Conservation (phyloP, 441 rosid genomes). For the Populus tomentosa region DNA sequence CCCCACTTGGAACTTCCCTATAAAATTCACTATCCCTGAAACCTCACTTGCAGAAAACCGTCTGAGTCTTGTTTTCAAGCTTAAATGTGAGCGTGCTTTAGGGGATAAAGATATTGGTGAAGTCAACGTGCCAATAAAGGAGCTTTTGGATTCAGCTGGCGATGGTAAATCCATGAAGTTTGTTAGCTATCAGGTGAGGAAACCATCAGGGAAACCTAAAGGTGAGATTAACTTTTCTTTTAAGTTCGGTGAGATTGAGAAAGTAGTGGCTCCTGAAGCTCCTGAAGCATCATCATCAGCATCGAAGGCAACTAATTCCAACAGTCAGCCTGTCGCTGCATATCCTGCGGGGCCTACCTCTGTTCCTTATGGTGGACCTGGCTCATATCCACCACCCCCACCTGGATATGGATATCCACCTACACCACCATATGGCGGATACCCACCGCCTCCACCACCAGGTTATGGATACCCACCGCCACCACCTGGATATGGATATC, state of each 20-base stretch:
- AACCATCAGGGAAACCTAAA: conserved; percentile 47
- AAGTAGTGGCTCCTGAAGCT: conserved; percentile 5
- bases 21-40: conserved; percentile 49
- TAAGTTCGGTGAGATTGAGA: conserved; percentile 37
- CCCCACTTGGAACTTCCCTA: conserved; percentile 59
- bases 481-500: conserved; percentile 15
- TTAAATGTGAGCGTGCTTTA: conserved; percentile 55
- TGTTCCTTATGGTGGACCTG: conserved; percentile 18
- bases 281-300: neutral
- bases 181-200: conserved; percentile 52
- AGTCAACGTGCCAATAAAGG: conserved; percentile 55
- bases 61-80: conserved; percentile 40
- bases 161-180: conserved; percentile 24
- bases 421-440: conserved; percentile 14
- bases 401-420: conserved; percentile 27
- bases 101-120: conserved; percentile 65
- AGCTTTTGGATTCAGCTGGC: conserved; percentile 31
- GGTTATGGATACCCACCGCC: conserved; percentile 24
- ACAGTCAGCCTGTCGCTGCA: conserved; percentile 24
- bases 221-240: conserved; percentile 52
- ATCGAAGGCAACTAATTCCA: neutral
- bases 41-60: conserved; percentile 40
- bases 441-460: conserved; percentile 13
- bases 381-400: conserved; percentile 24
- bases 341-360: conserved; percentile 32